Evolutionary conservation across 169 alveolate species (phyloP), one percentile per base, ranked within the genome.

Genomic region (Nephromyces sp.): DNA sequence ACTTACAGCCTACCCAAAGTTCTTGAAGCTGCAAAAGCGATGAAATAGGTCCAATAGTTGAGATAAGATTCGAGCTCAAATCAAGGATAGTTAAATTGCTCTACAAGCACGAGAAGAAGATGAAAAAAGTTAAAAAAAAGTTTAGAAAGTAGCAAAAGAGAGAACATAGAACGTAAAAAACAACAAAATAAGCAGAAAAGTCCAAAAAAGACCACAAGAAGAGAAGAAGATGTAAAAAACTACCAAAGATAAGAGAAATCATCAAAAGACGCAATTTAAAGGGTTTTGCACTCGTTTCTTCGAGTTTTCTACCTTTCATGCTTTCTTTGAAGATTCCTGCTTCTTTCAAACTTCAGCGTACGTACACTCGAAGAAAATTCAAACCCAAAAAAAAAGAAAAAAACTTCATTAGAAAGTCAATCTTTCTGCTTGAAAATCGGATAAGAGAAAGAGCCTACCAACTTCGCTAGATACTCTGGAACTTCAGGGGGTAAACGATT

Each of bases 1-100:
- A 65, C 25, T 63, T 32, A 8, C 43, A 31, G 1, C 83, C 74
- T 29, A 82, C 83, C 90, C 90, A 84, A 3, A 84, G 70, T 25
- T 84, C 90, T 62, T 84, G 75, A 32, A 84, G 62, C 33, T 66
- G 43, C 0, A 30, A 6, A 64, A 80, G 74, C 3, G 67, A 30
- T 28, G 83, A 77, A n/a, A 74, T 52, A 0, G 78, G 68, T 5
- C 52, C 81, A 6, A 80, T 66, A 28, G 72, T 66, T 21, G 32
- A 66, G 24, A 80, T 68, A 52, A 76, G 66, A 68, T 84, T 84
- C 28, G 74, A 68, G 28, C 82, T 75, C 63, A 84, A 52, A 64
- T 84, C 89, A 6, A 84, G 74, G 21, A 74, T 72, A 43, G 75
- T 74, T 64, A 84, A 52, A 6, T 77, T 62, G 33, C 25, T 43